Conservation (phyloP, 176 grass and related monocot genomes). For the Lolium perenne region DNA sequence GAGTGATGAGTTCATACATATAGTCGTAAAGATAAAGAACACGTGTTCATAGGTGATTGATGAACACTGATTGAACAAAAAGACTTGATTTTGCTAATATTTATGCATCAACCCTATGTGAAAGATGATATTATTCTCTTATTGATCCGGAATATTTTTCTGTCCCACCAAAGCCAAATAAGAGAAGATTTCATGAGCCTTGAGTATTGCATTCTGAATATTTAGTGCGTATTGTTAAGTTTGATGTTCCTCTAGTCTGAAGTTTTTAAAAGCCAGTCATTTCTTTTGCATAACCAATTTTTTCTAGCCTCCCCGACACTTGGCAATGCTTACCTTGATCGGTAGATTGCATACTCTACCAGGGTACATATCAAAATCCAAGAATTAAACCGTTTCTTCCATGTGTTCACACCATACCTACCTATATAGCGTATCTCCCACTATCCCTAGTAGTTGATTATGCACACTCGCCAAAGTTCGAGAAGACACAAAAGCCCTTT, state of each 20-base stretch:
- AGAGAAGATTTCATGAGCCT: not conserved
- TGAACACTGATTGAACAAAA: too few relatives aligned
- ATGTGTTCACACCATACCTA: not conserved
- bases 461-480: not conserved
- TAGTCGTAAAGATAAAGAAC: too few relatives aligned
- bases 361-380: not conserved
- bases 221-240: not conserved
- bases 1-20: not conserved
- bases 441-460: not conserved
- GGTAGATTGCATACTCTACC: not conserved
- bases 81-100: too few relatives aligned
- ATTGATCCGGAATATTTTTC: not conserved
- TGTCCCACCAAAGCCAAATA: not conserved
- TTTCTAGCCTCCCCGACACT: not conserved
- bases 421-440: not conserved
- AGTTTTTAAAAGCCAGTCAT: not conserved
- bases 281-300: not conserved
- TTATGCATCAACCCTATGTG: too few relatives aligned
- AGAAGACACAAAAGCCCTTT: not conserved
- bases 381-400: not conserved
- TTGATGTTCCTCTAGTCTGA: conserved; percentile 12
- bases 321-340: not conserved
- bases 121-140: too few relatives aligned
- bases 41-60: too few relatives aligned
- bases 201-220: not conserved